Base-by-base conservation (phyloP, 2,329 filamentous ascomycete genomes). In the Orbilia javanica region DNA sequence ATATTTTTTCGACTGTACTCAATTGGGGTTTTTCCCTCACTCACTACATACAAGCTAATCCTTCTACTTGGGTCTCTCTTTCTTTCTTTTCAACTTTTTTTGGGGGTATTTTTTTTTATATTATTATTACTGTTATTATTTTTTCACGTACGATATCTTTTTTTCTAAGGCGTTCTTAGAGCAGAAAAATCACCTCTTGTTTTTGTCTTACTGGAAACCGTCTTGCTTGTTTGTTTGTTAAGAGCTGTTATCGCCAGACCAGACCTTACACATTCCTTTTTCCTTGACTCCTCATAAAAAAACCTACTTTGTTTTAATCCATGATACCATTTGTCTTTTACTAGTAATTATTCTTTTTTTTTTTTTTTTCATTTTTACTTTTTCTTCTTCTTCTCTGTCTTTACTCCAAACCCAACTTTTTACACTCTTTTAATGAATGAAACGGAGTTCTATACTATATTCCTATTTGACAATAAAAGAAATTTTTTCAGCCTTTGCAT, bases 1-100 rank as follows among this genome's bases (percentile, higher is more conserved):
- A 20, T n/a, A 52, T 7, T 63, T 67, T 64, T 57, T 42, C 53
- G 52, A 63, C 34, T 62, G 57, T 52, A 57, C 27, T 65, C 46
- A 46, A 46, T 64, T 50, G 60, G 8, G 13, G 48, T 46, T 27
- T 63, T 46, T 29, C 7, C 13, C 15, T 15, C 5, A 4, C 15
- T 29, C 46, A 31, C 44, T 25, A 63, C 53, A 75, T 63, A 75
- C 18, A 8, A 18, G 11, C 50, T 57, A 36, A 63, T 53, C 46
- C 13, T 66, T 74, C 20, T 25, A 22, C 64, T 50, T 39, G 39
- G 13, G 10, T 4, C 11, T n/a, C 15, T 44, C 13, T n/a, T 18
- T 39, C 29, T 15, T 66, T 67, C 10, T 13, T 29, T 64, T 57
- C 31, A 27, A n/a, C n/a, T 11, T 66, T 39, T 67, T 67, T 62